A percentile compares a stretch with the other conserved stretches of the same genome.
phyloP scores from a whole-genome alignment of 176 grass and related monocot genomes.

The Rhynchospora breviuscula region DNA sequence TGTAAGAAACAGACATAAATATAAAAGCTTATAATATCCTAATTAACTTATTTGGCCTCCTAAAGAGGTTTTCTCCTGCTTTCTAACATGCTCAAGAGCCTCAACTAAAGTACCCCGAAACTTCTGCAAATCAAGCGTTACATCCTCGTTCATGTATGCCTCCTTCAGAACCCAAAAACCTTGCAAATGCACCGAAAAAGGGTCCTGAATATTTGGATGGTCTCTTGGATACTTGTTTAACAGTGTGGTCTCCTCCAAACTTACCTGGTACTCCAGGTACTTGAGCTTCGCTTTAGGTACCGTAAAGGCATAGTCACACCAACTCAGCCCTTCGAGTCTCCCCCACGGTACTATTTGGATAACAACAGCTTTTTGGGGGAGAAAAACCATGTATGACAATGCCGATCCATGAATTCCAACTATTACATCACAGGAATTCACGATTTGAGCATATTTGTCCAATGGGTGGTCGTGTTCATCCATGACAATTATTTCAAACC shows the following conservation, averaged over 20 bases:
- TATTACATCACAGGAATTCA: conserved; percentile 29
- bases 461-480: conserved; percentile 1
- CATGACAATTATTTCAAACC: conserved; percentile 16
- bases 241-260: conserved; percentile 26
- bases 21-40: too few species aligned
- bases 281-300: conserved; percentile 13
- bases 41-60: too few species aligned
- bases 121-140: conserved; percentile 21
- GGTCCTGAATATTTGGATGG: conserved; percentile 26
- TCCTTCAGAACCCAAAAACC: conserved; percentile 22
- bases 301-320: conserved; percentile 17
- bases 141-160: conserved; percentile 7
- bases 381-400: conserved; percentile 28
- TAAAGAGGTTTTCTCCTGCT: too few species aligned
- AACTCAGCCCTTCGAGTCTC: conserved; percentile 9
- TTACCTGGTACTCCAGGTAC: conserved; percentile 27
- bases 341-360: conserved; percentile 29
- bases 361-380: conserved; percentile 17
- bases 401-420: conserved; percentile 26
- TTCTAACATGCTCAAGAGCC: not conserved
- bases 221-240: conserved; percentile 21
- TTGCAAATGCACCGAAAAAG: conserved; percentile 26
- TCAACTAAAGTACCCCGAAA: conserved; percentile 20
- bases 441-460: conserved; percentile 1
- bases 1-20: too few species aligned